Evolutionary conservation across 805 yeast species (phyloP), one percentile per base, ranked within the genome.

Genomic region (Hanseniaspora jakobsenii): DNA sequence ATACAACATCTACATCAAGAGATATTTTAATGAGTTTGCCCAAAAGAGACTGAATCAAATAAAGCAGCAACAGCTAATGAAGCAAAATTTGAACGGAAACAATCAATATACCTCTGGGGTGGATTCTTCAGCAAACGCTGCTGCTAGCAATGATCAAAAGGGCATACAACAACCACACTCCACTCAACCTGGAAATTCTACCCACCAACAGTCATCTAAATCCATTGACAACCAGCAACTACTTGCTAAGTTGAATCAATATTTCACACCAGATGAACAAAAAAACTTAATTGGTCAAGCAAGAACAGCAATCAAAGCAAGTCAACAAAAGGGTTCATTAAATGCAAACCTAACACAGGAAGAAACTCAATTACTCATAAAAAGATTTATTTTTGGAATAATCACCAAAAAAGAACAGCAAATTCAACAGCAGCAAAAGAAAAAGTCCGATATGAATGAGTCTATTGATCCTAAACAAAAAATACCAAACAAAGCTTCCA

Each of bases 321-420:
- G 60, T 34, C 64, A 60, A 47, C 59, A 57, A 47, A 55, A 58
- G 3, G 60, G 56, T 28, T 54, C 57, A 36, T 40, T 51, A 10
- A 50, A 50, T 9, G 43, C 51, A 4, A 47, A 40, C 9, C 24
- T 51, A 14, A 48, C 51, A 7, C 46, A 48, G 9, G 53, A 51
- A 37, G 53, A 51, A 44, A 50, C 50, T 24, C 62, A 59, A 32
- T 53, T 52, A 37, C 57, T 59, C 32, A 60, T 61, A 27, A 58
- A 60, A 50, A 60, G 60, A 41, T 61, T 59, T 48, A 59, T 61
- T 38, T 60, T 60, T 42, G 64, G 61, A 46, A 60, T 59, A 49
- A 63, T 62, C 4, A 50, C 61, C 38, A 60, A 58, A 34, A 61
- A 60, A 47, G 55, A 60, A 32, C 64, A 60, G 42, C 50, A 50